phyloP scores from a whole-genome alignment of 768 basidiomycete species.

The Auriscalpium orientale region DNA sequence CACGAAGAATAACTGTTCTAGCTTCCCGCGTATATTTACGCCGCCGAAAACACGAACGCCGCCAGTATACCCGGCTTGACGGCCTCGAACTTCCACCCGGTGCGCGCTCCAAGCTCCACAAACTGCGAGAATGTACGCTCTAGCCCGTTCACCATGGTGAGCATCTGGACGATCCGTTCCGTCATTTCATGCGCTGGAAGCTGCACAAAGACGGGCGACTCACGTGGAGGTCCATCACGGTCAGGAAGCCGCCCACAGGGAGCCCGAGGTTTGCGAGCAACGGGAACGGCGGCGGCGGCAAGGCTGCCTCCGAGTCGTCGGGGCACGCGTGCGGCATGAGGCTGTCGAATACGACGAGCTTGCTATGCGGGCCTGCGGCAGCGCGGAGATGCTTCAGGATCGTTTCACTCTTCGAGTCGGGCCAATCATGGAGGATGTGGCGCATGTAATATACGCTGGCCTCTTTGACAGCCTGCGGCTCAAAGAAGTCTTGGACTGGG shows the following conservation, averaged over 20 bases:
- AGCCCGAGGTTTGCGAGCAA: slow-evolving; percentile 6
- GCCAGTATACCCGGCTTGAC: neutral
- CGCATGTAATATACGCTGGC: slow-evolving; percentile 19
- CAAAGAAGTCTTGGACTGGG: slow-evolving; percentile 1
- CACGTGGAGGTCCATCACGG: neutral
- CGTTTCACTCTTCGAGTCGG: neutral
- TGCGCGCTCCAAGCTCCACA: slow-evolving; percentile 8
- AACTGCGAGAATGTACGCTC: slow-evolving; percentile 25
- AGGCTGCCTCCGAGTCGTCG: neutral
- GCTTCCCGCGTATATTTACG: neutral
- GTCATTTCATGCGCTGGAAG: neutral
- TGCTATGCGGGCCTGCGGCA: slow-evolving; percentile 14
- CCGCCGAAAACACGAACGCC: neutral
- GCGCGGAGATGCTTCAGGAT: slow-evolving; percentile 18
- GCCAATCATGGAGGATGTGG: slow-evolving; percentile 21
- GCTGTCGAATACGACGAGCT: slow-evolving; percentile 18
- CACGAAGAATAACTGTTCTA: too few relatives aligned
- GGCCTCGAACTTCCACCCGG: too few relatives aligned
- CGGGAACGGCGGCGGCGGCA: slow-evolving; percentile 1
- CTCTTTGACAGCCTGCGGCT: slow-evolving; percentile 15
- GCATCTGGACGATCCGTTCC: slow-evolving; percentile 8
- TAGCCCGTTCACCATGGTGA: neutral
- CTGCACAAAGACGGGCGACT: neutral
- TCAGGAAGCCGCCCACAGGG: neutral
- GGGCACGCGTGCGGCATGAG: slow-evolving; percentile 12